A percentile compares a stretch with the other conserved stretches of the same genome.
These are phyloP conservation scores for Pseudogymnoascus sp. DNA, from an alignment of 2,329 filamentous ascomycete species.

Conservation along the genomic window DNA sequence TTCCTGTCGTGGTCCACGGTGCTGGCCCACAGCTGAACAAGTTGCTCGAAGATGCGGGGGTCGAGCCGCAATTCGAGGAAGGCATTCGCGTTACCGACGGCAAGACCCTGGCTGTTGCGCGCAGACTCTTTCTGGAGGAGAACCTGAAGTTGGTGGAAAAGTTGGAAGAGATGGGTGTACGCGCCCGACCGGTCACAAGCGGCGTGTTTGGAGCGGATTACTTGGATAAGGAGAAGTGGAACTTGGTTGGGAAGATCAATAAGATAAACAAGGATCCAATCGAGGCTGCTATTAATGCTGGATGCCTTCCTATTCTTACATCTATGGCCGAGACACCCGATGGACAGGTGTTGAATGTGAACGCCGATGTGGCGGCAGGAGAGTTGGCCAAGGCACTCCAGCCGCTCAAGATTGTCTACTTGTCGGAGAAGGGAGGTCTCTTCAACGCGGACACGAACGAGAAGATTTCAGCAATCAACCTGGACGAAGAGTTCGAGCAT, in stretches of 20 bases:
- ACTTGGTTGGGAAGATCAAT: constrained; percentile 91
- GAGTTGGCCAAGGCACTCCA: constrained; percentile 83
- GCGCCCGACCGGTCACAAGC: constrained; percentile 77
- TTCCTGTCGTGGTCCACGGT: constrained; percentile 91
- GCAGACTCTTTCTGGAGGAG: constrained; percentile 90
- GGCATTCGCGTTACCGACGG: constrained; percentile 92
- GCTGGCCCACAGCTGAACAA: constrained; percentile 92
- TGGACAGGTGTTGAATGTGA: constrained; percentile 91
- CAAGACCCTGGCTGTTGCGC: constrained; percentile 83
- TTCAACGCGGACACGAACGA: constrained; percentile 89
- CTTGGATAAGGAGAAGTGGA: constrained; percentile 91
- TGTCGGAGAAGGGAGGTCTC: constrained; percentile 95
- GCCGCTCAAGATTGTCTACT: constrained; percentile 93
- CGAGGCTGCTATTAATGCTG: constrained; percentile 80
- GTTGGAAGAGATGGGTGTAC: constrained; percentile 80
- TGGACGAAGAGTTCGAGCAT: constrained; percentile 90
- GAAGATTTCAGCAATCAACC: constrained; percentile 94
- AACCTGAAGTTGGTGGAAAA: constrained; percentile 88
- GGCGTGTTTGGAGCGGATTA: constrained; percentile 92
- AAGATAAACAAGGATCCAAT: constrained; percentile 85
- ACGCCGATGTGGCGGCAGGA: constrained; percentile 91
- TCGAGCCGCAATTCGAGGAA: constrained; percentile 93
- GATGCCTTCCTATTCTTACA: constrained; percentile 85
- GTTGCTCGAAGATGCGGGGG: constrained; percentile 77
- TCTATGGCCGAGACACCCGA: constrained; percentile 93